Percentiles rank a stretch among this genome's conserved stretches.
Evolutionary conservation across 192 early-diverging fungal genomes (phyloP).

Genomic region (Linnemannia zychae): DNA sequence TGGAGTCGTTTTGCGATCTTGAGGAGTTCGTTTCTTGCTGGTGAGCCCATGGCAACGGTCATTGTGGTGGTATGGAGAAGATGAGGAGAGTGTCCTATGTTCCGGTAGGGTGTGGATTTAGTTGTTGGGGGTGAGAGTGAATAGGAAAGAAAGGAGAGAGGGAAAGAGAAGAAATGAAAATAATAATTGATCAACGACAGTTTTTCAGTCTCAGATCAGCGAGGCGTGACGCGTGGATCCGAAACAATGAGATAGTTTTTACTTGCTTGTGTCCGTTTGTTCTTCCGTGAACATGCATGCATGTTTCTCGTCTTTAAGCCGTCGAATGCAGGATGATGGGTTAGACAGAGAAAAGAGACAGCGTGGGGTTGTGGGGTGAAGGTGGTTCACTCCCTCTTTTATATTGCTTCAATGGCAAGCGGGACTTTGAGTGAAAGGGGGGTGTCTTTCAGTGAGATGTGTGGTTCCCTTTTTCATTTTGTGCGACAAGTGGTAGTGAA

Average conservation of each 20-base stretch:
- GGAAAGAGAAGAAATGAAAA: not conserved
- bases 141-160: not conserved
- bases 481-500: too few species aligned
- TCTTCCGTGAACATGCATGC: too few species aligned
- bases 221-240: not conserved
- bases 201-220: not conserved
- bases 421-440: too few species aligned
- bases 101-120: not conserved
- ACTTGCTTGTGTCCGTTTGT: too few species aligned
- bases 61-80: not conserved
- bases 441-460: too few species aligned
- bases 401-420: too few species aligned
- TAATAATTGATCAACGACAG: not conserved
- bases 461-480: too few species aligned
- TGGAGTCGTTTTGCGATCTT: constrained; percentile 26
- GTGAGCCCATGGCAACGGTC: constrained; percentile 5
- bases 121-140: not conserved
- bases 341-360: too few species aligned
- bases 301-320: too few species aligned
- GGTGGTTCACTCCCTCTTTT: too few species aligned
- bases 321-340: too few species aligned
- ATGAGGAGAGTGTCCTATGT: not conserved
- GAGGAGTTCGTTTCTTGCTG: constrained; percentile 23
- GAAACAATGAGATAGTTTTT: not conserved
- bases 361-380: too few species aligned